Evolutionary conservation across 2,329 filamentous ascomycete genomes (phyloP).

Genomic region (Epichloe brachyelytri): DNA sequence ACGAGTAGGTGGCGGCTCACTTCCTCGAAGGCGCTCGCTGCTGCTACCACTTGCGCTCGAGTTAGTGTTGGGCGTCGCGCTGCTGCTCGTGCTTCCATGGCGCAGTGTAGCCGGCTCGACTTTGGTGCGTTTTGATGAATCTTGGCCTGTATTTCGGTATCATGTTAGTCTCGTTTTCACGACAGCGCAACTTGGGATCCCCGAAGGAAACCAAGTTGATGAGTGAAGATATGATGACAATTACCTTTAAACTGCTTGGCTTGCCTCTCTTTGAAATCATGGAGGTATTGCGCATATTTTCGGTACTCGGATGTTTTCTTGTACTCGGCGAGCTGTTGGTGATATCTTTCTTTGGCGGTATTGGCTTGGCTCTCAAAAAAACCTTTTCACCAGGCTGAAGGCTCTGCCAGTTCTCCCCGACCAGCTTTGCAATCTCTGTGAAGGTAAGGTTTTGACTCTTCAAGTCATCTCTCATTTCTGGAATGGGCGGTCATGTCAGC

Average conservation of each 20-base stretch:
- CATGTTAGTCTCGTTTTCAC: neutral
- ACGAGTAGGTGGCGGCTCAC: conserved; percentile 33
- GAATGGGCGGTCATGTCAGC: neutral
- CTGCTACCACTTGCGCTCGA: conserved; percentile 34
- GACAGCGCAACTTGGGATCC: too few species aligned
- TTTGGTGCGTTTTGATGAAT: conserved; percentile 35
- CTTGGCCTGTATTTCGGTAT: conserved; percentile 13
- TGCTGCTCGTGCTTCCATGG: conserved; percentile 28
- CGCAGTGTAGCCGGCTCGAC: conserved; percentile 25
- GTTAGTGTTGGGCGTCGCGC: conserved; percentile 23
- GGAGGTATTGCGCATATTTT: conserved; percentile 58
- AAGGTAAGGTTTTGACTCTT: conserved; percentile 68
- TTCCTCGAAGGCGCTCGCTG: conserved; percentile 33
- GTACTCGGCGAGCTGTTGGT: conserved; percentile 58
- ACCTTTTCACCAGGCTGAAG: conserved; percentile 55
- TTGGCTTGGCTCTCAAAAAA: conserved; percentile 61
- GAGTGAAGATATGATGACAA: neutral
- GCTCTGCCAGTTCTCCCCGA: conserved; percentile 72
- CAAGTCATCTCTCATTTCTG: conserved; percentile 64
- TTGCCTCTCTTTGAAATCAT: conserved; percentile 68
- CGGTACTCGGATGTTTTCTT: conserved; percentile 62
- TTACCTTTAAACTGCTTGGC: conserved; percentile 42
- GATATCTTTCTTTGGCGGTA: conserved; percentile 63
- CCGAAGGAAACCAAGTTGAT: too few species aligned
- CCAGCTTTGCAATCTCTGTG: conserved; percentile 71